Conservation (phyloP, 176 grass and related monocot species). For the Bothriochloa decipiens region DNA sequence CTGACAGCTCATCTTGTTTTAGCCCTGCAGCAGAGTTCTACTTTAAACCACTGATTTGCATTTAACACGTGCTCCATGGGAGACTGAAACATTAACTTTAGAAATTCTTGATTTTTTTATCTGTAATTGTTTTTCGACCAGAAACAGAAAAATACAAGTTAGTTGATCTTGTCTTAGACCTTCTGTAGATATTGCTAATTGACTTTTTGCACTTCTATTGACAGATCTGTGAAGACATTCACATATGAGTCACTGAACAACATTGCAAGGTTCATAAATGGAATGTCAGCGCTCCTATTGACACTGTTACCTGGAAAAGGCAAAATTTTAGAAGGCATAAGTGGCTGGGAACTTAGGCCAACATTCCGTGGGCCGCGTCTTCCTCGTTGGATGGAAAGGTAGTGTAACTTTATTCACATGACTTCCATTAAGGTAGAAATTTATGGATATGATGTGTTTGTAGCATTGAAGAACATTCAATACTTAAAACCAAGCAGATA, state of each 20-base stretch:
- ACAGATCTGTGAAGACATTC: constrained; percentile 95
- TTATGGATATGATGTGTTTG: neutral
- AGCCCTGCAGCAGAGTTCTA: constrained; percentile 27
- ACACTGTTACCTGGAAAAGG: constrained; percentile 81
- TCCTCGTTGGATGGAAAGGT: constrained; percentile 99
- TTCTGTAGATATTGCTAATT: constrained; percentile 7
- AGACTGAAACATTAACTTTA: neutral
- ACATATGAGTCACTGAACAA: constrained; percentile 97
- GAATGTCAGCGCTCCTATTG: constrained; percentile 81
- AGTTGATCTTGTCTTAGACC: constrained; percentile 26
- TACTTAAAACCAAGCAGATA: neutral
- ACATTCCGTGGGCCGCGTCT: constrained; percentile 80
- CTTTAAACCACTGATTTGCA: constrained; percentile 9
- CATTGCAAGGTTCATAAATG: constrained; percentile 95
- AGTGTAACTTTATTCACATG: constrained; percentile 14
- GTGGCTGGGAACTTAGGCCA: constrained; percentile 93
- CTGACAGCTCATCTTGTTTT: constrained; percentile 33
- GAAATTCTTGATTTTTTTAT: neutral
- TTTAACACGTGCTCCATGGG: neutral
- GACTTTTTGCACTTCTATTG: constrained; percentile 33
- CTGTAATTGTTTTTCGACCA: neutral
- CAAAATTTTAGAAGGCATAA: constrained; percentile 86
- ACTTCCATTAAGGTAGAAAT: neutral
- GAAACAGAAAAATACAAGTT: constrained; percentile 9
- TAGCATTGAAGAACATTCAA: neutral